Base-by-base conservation (phyloP, 2,329 filamentous ascomycete species). In the Scedosporium boydii region DNA sequence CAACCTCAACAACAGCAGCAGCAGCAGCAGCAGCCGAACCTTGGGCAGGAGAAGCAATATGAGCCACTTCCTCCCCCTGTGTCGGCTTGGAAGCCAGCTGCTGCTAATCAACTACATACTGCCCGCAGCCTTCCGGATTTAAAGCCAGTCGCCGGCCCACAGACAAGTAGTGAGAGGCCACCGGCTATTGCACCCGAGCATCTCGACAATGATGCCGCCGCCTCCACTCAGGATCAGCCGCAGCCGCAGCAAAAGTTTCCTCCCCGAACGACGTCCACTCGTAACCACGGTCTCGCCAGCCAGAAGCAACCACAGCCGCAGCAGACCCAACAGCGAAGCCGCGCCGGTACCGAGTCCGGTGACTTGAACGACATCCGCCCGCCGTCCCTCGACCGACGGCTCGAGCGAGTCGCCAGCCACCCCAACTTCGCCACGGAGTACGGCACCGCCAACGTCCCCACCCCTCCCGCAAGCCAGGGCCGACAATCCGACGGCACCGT, bases 401-500 rank as follows among this genome's bases (percentile, higher is more conserved):
- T 62, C 41, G n/a, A 53, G 10, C 29, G 59, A 10, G 48, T 56
- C n/a, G 59, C 59, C 12, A 53, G 46, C 59, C 56, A 62, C n/a
- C 42, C 63, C 48, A 62, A 51, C 38, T 38, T 59, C 41, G 55
- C 46, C 51, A 58, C 62, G 23, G 66, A 69, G 14, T 58, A 58
- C 12, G 55, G 56, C 68, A 66, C 42, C 65, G 64, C 16, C 67
- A 68, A n/a, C 69, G 66, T n/a, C 63, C 67, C 3, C 63, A 66
- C 23, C 59, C 65, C 34, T 69, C 70, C 12, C 63, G 70, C 73
- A n/a, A 68, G 69, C n/a, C 72, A 73, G 26, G 72, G 70, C 2
- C 68, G 69, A 4, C 68, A 72, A 55, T 76, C 75, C 64, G 68
- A 69, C 26, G 75, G 75, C 41, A 69, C 74, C 44, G 76, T 77